Conservation (phyloP, 139 green algal species). For the Zygnema circumcarinatum region DNA sequence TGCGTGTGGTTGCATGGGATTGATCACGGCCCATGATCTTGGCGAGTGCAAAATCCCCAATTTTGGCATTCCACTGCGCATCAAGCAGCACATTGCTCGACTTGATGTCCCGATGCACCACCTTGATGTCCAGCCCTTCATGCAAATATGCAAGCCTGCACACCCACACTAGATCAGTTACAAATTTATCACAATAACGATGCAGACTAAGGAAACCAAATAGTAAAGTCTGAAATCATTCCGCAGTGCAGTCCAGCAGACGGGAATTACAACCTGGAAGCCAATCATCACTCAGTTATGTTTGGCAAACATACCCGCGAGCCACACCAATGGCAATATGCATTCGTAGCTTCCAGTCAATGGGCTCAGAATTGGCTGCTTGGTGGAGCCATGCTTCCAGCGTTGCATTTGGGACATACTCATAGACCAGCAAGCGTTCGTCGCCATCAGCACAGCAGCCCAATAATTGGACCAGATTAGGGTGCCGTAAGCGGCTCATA, state of each 20-base stretch:
- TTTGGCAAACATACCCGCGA: slow-evolving; percentile 57
- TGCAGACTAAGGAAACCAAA: neutral
- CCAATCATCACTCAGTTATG: neutral
- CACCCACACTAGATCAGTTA: too few species aligned
- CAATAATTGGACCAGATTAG: slow-evolving; percentile 42
- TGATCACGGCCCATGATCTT: slow-evolving; percentile 37
- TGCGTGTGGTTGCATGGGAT: slow-evolving; percentile 36
- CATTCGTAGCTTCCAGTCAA: slow-evolving; percentile 40
- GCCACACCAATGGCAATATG: slow-evolving; percentile 25
- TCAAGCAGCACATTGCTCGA: slow-evolving; percentile 50
- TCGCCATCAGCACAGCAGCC: slow-evolving; percentile 53
- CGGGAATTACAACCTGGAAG: neutral
- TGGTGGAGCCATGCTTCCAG: slow-evolving; percentile 44
- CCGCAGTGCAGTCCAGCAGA: neutral
- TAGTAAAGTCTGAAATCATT: neutral
- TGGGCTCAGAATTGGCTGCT: neutral
- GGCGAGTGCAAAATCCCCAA: slow-evolving; percentile 48
- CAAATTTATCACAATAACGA: neutral
- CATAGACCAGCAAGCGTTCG: slow-evolving; percentile 53
- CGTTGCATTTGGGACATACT: slow-evolving; percentile 51
- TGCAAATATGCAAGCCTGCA: slow-evolving; percentile 48
- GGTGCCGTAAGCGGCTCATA: slow-evolving; percentile 26
- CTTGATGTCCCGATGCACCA: slow-evolving; percentile 55
- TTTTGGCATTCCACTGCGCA: slow-evolving; percentile 42
- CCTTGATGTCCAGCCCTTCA: slow-evolving; percentile 27